Evolutionary conservation across 1,284 basidiomycete genomes (phyloP).

Genomic region (Puccinia polysora): DNA sequence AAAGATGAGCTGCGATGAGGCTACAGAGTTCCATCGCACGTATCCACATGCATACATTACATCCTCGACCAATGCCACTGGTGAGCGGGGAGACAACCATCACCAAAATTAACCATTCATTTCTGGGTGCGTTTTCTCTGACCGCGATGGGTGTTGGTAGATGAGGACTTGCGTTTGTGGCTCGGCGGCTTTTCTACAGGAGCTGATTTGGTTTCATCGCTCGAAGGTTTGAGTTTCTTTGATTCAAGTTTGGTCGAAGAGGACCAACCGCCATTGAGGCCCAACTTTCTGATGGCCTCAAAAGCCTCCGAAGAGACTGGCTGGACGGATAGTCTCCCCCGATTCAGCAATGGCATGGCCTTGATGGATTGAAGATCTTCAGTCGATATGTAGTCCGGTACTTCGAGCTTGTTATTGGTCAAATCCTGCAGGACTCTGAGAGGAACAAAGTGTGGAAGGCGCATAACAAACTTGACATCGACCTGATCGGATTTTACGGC

Average conservation of each 20-base stretch:
- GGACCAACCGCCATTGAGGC: conserved; percentile 63
- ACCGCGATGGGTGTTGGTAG: not conserved
- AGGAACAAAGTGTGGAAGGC: conserved; percentile 70
- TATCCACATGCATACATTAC: too few species aligned
- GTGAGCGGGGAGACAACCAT: too few species aligned
- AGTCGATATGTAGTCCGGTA: conserved; percentile 50
- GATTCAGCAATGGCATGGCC: conserved; percentile 75
- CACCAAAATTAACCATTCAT: too few species aligned
- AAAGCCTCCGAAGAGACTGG: conserved; percentile 68
- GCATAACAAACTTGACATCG: conserved; percentile 67
- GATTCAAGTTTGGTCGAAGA: conserved; percentile 45
- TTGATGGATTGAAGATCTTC: conserved; percentile 54
- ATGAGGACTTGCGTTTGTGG: not conserved
- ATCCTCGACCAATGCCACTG: too few species aligned
- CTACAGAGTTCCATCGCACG: too few species aligned
- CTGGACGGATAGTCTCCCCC: conserved; percentile 83
- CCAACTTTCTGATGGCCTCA: conserved; percentile 64
- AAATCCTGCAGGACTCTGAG: conserved; percentile 70
- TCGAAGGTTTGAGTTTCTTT: not conserved
- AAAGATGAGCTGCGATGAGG: too few species aligned
- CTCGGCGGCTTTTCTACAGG: not conserved
- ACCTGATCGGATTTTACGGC: conserved; percentile 61
- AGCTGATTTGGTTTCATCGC: not conserved
- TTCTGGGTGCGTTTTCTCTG: conserved; percentile 8
- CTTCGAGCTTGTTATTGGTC: conserved; percentile 6